These are phyloP conservation scores for Solanum sejunctum DNA, from an alignment of 257 asterid species.

Conservation along the genomic window DNA sequence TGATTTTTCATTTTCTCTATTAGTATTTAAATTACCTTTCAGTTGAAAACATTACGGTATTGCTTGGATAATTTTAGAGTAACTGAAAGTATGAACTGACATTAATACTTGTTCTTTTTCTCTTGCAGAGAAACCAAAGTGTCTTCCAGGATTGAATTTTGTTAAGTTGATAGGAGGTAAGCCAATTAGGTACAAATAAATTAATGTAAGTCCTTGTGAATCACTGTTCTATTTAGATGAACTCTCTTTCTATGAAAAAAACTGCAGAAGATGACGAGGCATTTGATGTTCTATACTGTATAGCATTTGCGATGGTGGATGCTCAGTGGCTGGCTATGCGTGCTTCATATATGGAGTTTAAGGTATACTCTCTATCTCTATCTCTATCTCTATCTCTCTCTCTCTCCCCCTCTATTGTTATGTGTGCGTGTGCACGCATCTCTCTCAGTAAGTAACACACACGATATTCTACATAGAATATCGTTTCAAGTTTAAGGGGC, in stretches of 20 bases:
- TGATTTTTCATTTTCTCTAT: background rate
- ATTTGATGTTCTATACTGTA: constrained; percentile 68
- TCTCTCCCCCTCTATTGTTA: background rate
- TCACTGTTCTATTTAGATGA: background rate
- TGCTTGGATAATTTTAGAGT: background rate
- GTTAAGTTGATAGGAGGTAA: constrained; percentile 66
- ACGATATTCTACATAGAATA: too few relatives aligned
- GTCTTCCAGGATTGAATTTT: constrained; percentile 67
- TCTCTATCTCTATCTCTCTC: background rate
- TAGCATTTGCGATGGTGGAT: constrained; percentile 85
- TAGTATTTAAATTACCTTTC: background rate
- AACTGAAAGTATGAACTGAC: background rate
- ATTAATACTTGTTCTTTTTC: background rate
- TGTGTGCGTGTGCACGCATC: background rate
- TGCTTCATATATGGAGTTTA: constrained; percentile 81
- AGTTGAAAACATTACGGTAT: background rate
- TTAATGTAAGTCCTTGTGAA: background rate
- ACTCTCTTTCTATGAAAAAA: background rate
- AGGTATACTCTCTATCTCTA: constrained; percentile 5
- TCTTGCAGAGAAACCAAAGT: constrained; percentile 69
- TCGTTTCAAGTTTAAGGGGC: too few relatives aligned
- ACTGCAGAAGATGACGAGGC: constrained; percentile 77
- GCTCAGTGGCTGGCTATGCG: constrained; percentile 98
- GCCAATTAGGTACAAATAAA: background rate
- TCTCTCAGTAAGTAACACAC: background rate